Conservation (phyloP, 176 grass and related monocot species). For the Eremochloa ophiuroides region DNA sequence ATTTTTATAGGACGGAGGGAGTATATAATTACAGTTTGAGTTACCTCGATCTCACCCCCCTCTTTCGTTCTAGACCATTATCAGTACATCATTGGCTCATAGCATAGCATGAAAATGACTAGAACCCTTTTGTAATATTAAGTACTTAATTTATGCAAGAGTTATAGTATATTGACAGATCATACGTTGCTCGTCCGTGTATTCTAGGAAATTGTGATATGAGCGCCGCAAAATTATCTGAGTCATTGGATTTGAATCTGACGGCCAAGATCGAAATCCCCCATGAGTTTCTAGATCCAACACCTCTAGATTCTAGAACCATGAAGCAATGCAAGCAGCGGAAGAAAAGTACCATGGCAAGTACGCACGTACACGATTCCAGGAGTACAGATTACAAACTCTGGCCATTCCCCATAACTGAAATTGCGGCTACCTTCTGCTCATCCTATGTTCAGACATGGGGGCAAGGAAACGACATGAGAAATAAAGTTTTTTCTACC, state of each 20-base stretch:
- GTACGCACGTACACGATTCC: conserved; percentile 11
- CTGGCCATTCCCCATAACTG: conserved; percentile 1
- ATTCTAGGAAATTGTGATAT: not conserved
- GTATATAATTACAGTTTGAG: conserved; percentile 1
- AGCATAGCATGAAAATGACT: not conserved
- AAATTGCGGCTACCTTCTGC: conserved; percentile 33
- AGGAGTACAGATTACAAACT: conserved; percentile 27
- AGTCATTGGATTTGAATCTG: not conserved
- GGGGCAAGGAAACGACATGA: not conserved
- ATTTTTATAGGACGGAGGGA: too few species aligned
- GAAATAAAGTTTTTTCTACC: not conserved
- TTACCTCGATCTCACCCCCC: not conserved
- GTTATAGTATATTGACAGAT: not conserved
- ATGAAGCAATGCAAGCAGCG: conserved; percentile 19
- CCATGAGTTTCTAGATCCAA: not conserved
- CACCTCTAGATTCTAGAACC: conserved; percentile 23
- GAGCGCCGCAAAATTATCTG: not conserved
- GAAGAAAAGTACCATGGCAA: conserved; percentile 37
- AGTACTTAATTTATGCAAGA: not conserved
- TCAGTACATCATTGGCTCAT: not conserved
- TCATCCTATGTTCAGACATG: conserved; percentile 34
- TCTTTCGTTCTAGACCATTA: not conserved
- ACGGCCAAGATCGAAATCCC: not conserved
- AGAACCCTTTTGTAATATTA: not conserved
- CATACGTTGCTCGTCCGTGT: not conserved